Evolutionary conservation across 306 rosid species (phyloP), one percentile per base, ranked within the genome.

Genomic region (Hippophae gyantsensis): DNA sequence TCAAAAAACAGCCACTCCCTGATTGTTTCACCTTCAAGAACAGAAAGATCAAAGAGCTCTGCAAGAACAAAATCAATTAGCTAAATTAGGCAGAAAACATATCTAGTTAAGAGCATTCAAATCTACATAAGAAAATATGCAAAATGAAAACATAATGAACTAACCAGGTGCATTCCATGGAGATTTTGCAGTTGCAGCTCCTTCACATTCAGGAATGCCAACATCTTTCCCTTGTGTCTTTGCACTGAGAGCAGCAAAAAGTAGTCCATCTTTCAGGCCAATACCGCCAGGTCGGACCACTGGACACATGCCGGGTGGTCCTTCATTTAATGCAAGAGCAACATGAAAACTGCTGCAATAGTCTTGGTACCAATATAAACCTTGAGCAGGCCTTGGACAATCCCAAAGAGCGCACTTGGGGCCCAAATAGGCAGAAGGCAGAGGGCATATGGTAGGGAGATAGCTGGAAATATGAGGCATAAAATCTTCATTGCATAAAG

Each of bases 1-100:
- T 92, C 99, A 26, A 92, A 92, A 82, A 92, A 92, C 61, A 92
- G 99, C 96, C 99, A 92, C 73, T 92, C 99, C 79, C 99, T 77
- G 62, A 92, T 84, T 58, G 83, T 76, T 72, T 92, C 96, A 9
- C 96, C 96, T 65, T 85, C 96, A 58, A 92, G 84, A 70, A 88
- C 86, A 60, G 79, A 82, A 54, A 92, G 90, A 80, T 92, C 96
- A 69, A 92, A 92, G 61, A 92, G 86, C 62, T 92, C 99, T 88
- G 85, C 77, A 62, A 61, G 13, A 72, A 64, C 41, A 67, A 43
- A 41, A 60, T 44, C 25, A 11, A 65, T 62, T 10, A 64, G 52
- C 57, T 61, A 60, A 54, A 60, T 7, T 9, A 68, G 54, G 49
- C 42, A 42, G 42, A 23, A 48, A 0, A 7, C 7, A 7, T 26